phyloP scores from a whole-genome alignment of 2,329 filamentous ascomycete genomes.

The Verticillium tricorpus region DNA sequence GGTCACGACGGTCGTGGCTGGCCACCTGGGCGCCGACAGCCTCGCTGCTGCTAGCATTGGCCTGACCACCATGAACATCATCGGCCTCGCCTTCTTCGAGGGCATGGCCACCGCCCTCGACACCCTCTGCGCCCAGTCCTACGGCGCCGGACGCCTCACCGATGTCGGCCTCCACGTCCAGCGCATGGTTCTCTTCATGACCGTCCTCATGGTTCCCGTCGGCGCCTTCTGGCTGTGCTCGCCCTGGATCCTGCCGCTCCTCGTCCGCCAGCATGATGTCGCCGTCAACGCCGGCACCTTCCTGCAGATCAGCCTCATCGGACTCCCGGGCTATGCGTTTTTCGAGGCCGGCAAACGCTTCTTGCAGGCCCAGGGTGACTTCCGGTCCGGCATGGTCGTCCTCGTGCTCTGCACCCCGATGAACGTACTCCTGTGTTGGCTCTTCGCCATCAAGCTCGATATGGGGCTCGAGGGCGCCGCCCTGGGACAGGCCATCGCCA shows the following conservation, averaged over 20 bases:
- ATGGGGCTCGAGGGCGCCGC: slow-evolving; percentile 48
- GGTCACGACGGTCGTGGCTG: slow-evolving; percentile 46
- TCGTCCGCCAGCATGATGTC: slow-evolving; percentile 42
- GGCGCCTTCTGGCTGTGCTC: slow-evolving; percentile 44
- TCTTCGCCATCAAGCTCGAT: slow-evolving; percentile 35
- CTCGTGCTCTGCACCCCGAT: slow-evolving; percentile 41
- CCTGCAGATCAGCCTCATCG: slow-evolving; percentile 41
- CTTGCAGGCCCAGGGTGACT: slow-evolving; percentile 50
- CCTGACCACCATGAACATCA: slow-evolving; percentile 49
- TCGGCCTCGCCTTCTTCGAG: slow-evolving; percentile 45
- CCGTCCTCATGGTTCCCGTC: slow-evolving; percentile 41
- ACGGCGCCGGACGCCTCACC: slow-evolving; percentile 40
- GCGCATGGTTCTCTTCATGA: slow-evolving; percentile 46
- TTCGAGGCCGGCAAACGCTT: slow-evolving; percentile 52
- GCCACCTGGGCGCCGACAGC: slow-evolving; percentile 47
- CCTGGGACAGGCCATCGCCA: slow-evolving; percentile 42
- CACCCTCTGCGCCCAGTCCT: slow-evolving; percentile 46
- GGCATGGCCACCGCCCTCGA: slow-evolving; percentile 47
- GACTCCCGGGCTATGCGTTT: slow-evolving; percentile 46
- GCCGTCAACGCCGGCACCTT: slow-evolving; percentile 45
- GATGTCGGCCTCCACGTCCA: slow-evolving; percentile 49
- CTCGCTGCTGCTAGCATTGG: slow-evolving; percentile 47
- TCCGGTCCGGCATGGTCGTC: slow-evolving; percentile 42
- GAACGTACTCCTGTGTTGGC: slow-evolving; percentile 44
- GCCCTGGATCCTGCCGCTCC: slow-evolving; percentile 35